Evolutionary conservation across 306 rosid species (phyloP), one percentile per base, ranked within the genome.

Genomic region (Neltuma alba): DNA sequence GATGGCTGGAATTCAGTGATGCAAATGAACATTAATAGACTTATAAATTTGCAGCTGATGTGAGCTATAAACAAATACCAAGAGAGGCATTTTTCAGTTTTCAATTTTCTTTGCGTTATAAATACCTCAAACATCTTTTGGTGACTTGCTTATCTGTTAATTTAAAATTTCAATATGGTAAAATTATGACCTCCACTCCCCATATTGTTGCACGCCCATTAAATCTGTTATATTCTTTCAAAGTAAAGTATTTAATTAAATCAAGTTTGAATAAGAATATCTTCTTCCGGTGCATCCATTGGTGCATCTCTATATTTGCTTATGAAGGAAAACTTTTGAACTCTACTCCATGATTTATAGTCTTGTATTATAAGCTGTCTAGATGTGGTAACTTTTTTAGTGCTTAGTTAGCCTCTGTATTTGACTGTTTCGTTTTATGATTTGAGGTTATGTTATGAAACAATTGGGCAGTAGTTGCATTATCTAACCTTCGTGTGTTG

Each of bases 391-490:
- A 57, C 48, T 21, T 68, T 68, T 36, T 31, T 7, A 18, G 61
- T 69, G 44, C 25, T 55, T 45, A 20, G 36, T 11, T 62, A 38
- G 71, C 54, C 64, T 62, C 18, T 50, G 57, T 48, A 45, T 18
- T 58, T 36, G 37, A 20, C 20, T 28, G 23, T 28, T 64, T 13
- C 23, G 66, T 33, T 77, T 38, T 25, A 41, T 14, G 50, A 44
- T 81, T 74, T 68, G 33, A 18, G 68, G 38, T 20, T 16, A 72
- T 79, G 75, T 38, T 38, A 12, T 74, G 41, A 75, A 38, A 60
- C 12, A 54, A 14, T 34, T 15, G 66, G 28, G 71, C 31, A 66
- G 38, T 54, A 45, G 36, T 70, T 80, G 21, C 40, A 70, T 36
- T 48, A 37, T 61, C 77, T 70, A 70, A 74, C 60, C 54, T 61